Evolutionary conservation across 257 asterid genomes (phyloP).

Genomic region (Pogostemon cablin): DNA sequence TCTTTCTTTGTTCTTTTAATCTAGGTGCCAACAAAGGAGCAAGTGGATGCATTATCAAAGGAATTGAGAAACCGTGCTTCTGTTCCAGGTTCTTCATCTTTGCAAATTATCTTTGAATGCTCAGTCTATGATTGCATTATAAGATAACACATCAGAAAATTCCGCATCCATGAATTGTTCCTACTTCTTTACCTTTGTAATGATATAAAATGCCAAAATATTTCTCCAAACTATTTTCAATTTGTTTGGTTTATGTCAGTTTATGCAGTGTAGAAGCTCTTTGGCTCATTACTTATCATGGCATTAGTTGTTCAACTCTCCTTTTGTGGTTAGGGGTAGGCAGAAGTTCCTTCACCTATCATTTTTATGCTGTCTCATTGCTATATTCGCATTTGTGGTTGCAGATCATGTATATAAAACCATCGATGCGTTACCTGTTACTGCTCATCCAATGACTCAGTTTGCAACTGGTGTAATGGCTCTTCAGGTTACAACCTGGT

Average conservation of each 20-base stretch:
- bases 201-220: constrained; percentile 10
- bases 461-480: constrained; percentile 98
- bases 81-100: constrained; percentile 70
- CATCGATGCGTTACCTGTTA: constrained; percentile 75
- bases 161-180: constrained; percentile 17
- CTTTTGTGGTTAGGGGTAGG: neutral
- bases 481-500: constrained; percentile 63
- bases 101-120: constrained; percentile 30
- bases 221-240: constrained; percentile 13
- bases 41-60: constrained; percentile 83
- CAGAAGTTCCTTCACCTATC: constrained; percentile 4
- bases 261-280: neutral
- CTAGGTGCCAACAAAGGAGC: constrained; percentile 94
- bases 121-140: constrained; percentile 12
- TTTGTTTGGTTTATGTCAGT: neutral
- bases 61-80: constrained; percentile 88
- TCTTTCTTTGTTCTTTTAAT: constrained; percentile 26
- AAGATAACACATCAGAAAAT: neutral
- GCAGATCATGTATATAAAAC: constrained; percentile 87
- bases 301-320: neutral
- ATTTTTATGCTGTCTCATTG: constrained; percentile 15
- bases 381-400: constrained; percentile 33
- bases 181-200: neutral
- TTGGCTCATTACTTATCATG: constrained; percentile 9
- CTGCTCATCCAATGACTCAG: constrained; percentile 96